Base-by-base conservation (phyloP, 495 filamentous ascomycete species). In the Penicillium flavigenum region DNA sequence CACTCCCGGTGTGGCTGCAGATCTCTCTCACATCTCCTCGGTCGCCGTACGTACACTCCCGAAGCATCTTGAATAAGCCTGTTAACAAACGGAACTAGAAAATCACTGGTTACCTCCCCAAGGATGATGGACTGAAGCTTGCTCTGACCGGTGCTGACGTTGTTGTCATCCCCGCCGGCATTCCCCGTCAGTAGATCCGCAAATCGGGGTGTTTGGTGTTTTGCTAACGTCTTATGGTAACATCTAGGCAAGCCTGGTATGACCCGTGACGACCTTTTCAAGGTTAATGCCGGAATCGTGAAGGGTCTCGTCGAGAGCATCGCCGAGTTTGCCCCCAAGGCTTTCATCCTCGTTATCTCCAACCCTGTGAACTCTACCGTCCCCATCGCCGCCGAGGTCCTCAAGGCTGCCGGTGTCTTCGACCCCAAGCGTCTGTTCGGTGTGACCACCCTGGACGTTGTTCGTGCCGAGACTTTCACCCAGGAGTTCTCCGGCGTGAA, bases 341-440 rank as follows among this genome's bases (percentile, higher is more conserved):
- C 94, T 38, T 97, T 87, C 76, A 83, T 92, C 70, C 84, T 98
- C 47, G 85, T 98, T 80, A 98, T 98, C 76, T 98, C 94, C 60
- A 98, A 98, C 83, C 94, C 94, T 34, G 94, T 98, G 75, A 98
- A 98, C 88, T 95, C 90, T 22, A 98, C 95, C 36, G 95, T 98
- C 56, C 94, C 95, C 49, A 96, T 98, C 72, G 90, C 95, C 44
- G 94, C 94, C 51, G 94, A 98, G 79, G 85, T 96, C 52, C 86
- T 98, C 72, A 98, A 96, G 84, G 81, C 81, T 58, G 90, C 92
- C 73, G 86, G 87, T 58, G 91, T 96, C 64, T 98, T 97, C 79
- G 86, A 98, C 79, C 79, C 94, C 61, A 85, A 90, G 82, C 90
- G 86, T 67, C 87, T 98, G 48, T 98, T 98, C 68, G 94, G 94